phyloP scores from a whole-genome alignment of 2,329 filamentous ascomycete genomes.

The Trichoderma simmonsii region DNA sequence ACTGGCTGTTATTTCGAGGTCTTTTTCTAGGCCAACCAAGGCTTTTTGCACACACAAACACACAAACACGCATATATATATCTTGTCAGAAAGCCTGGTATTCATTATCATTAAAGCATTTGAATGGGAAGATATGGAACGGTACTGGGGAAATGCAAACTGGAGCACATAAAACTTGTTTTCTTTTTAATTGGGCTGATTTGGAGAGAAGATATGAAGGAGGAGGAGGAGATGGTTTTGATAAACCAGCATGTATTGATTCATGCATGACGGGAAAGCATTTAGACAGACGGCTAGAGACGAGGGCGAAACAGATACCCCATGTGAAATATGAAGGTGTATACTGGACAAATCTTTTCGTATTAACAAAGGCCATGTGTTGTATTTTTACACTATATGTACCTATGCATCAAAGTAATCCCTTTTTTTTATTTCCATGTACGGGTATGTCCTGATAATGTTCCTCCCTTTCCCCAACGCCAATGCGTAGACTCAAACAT shows the following conservation, averaged over 20 bases:
- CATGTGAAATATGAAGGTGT: slow-evolving; percentile 7
- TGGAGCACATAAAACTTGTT: background rate
- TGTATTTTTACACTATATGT: background rate
- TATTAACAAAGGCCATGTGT: background rate
- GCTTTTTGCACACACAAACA: background rate
- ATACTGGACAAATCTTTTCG: background rate
- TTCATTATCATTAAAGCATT: background rate
- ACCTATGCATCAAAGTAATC: background rate
- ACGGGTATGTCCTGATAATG: background rate
- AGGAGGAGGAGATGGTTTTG: background rate
- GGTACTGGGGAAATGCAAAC: background rate
- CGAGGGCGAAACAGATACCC: background rate
- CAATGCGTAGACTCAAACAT: background rate
- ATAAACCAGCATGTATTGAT: background rate
- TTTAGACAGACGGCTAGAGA: slow-evolving; percentile 5
- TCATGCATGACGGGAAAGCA: background rate
- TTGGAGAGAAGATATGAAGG: background rate
- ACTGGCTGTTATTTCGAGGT: background rate
- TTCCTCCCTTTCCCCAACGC: slow-evolving; percentile 2
- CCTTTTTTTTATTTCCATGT: background rate
- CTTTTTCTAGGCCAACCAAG: background rate
- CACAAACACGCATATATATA: background rate
- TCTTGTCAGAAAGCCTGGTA: background rate
- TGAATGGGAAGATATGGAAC: background rate
- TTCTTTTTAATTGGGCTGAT: background rate